A percentile compares a stretch with the other conserved stretches of the same genome.
These are phyloP conservation scores for Helotiales sp. DNA, from an alignment of 2,329 filamentous ascomycete species.

Conservation along the genomic window DNA sequence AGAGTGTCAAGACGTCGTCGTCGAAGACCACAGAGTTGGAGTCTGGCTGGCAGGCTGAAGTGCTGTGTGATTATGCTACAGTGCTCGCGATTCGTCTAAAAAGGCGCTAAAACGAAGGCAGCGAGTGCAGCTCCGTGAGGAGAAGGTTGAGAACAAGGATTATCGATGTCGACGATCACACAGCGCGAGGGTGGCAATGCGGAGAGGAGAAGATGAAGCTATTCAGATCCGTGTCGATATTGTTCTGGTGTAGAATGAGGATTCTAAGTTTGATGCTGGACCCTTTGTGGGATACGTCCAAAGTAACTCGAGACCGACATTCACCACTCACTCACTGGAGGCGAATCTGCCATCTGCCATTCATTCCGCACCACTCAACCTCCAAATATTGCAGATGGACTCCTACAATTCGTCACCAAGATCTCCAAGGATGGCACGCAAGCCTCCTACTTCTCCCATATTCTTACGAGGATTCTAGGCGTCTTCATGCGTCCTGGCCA, in stretches of 20 bases:
- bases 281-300: not conserved
- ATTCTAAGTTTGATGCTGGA: not conserved
- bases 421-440: not conserved
- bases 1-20: not conserved
- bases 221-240: not conserved
- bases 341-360: not conserved
- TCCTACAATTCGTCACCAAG: not conserved
- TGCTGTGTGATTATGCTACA: not conserved
- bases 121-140: not conserved
- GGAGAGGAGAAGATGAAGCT: not conserved
- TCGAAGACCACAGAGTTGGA: not conserved
- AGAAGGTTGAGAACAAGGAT: not conserved
- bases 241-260: not conserved
- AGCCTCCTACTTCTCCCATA: not conserved
- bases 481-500: not conserved
- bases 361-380: not conserved
- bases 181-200: not conserved
- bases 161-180: not conserved
- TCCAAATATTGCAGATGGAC: not conserved
- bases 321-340: not conserved
- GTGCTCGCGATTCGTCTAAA: not conserved
- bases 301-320: not conserved
- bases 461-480: not conserved
- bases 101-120: not conserved
- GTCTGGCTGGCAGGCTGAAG: constrained; percentile 2